These are phyloP conservation scores for Starmerella davenportii DNA, from an alignment of 805 yeast genomes.

Conservation along the genomic window DNA sequence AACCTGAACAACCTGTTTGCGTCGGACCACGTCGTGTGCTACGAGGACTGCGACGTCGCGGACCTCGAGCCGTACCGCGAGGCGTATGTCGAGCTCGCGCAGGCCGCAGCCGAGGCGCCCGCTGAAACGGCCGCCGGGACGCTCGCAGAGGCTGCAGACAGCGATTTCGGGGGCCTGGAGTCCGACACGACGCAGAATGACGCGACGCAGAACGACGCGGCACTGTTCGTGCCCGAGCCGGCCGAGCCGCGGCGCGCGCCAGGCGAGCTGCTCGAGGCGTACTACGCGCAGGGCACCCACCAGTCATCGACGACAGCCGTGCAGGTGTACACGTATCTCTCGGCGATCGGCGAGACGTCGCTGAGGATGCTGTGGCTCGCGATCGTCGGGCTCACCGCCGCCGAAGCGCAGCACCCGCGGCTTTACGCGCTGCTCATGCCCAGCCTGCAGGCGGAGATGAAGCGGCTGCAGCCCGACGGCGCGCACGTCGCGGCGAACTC, in stretches of 20 bases:
- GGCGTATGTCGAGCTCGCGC: slow-evolving; percentile 36
- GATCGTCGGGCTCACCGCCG: slow-evolving; percentile 70
- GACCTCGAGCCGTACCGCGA: slow-evolving; percentile 36
- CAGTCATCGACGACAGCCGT: slow-evolving; percentile 57
- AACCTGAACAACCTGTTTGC: slow-evolving; percentile 84
- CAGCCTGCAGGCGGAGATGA: slow-evolving; percentile 63
- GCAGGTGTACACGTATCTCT: slow-evolving; percentile 60
- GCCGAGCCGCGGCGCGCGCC: slow-evolving; percentile 7
- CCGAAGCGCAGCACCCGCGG: slow-evolving; percentile 50
- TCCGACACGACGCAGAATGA: slow-evolving; percentile 21
- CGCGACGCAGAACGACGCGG: slow-evolving; percentile 17
- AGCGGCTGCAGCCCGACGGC: slow-evolving; percentile 31
- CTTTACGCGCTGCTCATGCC: slow-evolving; percentile 60
- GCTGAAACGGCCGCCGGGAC: slow-evolving; percentile 22
- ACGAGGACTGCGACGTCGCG: slow-evolving; percentile 71
- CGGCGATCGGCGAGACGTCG: slow-evolving; percentile 67
- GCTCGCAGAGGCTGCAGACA: slow-evolving; percentile 22
- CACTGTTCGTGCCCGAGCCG: not conserved
- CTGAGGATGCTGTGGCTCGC: slow-evolving; percentile 64
- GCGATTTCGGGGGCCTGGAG: slow-evolving; percentile 15
- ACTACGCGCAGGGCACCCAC: slow-evolving; percentile 72
- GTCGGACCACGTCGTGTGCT: slow-evolving; percentile 50
- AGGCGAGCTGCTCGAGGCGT: slow-evolving; percentile 36
- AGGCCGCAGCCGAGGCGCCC: slow-evolving; percentile 18
- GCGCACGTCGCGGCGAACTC: slow-evolving; percentile 18